These are phyloP conservation scores for Pseudisothecium myosuroides DNA, from an alignment of 225 moss, liverwort and hornwort species.

Conservation along the genomic window DNA sequence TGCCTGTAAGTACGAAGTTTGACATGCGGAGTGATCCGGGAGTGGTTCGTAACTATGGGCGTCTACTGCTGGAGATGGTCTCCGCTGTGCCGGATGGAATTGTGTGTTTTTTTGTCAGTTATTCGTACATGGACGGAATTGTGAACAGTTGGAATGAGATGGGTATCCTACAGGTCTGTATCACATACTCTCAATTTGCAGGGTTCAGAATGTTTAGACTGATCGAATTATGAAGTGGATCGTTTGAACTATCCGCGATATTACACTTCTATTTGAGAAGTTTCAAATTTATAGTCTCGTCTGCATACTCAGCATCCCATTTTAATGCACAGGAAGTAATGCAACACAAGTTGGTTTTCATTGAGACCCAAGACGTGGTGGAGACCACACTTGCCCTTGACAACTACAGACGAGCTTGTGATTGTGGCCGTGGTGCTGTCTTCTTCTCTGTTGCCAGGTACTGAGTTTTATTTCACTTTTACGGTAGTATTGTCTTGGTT, in stretches of 20 bases:
- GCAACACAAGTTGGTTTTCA: conserved; percentile 98
- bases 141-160: conserved; percentile 99
- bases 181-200: not conserved
- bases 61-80: conserved; percentile 92
- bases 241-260: not conserved
- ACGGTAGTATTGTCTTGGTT: not conserved
- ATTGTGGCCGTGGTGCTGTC: conserved; percentile 98
- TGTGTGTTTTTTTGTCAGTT: conserved; percentile 99
- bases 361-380: conserved; percentile 99
- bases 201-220: not conserved
- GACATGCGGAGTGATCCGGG: conserved; percentile 99
- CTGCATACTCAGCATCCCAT: not conserved
- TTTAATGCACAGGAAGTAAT: conserved; percentile 68
- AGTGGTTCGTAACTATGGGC: conserved; percentile 94
- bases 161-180: conserved; percentile 86
- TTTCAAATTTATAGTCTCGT: not conserved
- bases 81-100: conserved; percentile 92
- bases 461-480: not conserved
- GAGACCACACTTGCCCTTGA: conserved; percentile 99
- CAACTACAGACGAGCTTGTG: conserved; percentile 97
- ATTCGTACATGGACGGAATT: conserved; percentile 99
- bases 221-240: not conserved
- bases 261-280: not conserved
- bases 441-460: conserved; percentile 99
- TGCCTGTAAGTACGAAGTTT: conserved; percentile 98